Evolutionary conservation across 2,329 filamentous ascomycete genomes (phyloP).

Genomic region (Penicillium sp.): DNA sequence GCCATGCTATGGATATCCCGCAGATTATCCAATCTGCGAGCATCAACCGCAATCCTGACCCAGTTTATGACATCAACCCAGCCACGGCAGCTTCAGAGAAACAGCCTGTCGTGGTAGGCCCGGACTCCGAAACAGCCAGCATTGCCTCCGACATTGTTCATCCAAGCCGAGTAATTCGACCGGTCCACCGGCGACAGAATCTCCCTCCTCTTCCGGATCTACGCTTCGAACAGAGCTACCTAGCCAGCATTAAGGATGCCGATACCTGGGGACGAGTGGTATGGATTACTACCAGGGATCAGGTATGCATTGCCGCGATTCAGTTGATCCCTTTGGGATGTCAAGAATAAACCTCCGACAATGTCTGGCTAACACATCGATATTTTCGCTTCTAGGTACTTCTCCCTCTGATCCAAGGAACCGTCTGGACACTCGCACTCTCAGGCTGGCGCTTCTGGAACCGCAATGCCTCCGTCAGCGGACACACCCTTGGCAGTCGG

Average conservation of each 20-base stretch:
- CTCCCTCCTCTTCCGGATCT: slow-evolving; percentile 78
- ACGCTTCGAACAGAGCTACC: slow-evolving; percentile 96
- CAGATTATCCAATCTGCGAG: slow-evolving; percentile 78
- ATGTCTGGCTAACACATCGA: slow-evolving; percentile 3
- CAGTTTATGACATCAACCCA: slow-evolving; percentile 73
- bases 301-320: slow-evolving; percentile 54
- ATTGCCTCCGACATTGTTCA: slow-evolving; percentile 50
- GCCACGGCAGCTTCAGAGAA: slow-evolving; percentile 70
- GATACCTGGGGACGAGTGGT: slow-evolving; percentile 75
- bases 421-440: slow-evolving; percentile 81
- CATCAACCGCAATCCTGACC: slow-evolving; percentile 70
- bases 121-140: slow-evolving; percentile 42
- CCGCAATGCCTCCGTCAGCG: slow-evolving; percentile 70
- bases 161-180: slow-evolving; percentile 34
- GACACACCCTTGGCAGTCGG: slow-evolving; percentile 71
- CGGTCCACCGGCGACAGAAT: slow-evolving; percentile 37
- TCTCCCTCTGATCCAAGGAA: slow-evolving; percentile 82
- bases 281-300: slow-evolving; percentile 84
- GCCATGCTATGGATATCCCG: slow-evolving; percentile 66
- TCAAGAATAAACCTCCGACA: not conserved
- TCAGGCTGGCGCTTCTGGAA: slow-evolving; percentile 93
- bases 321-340: not conserved
- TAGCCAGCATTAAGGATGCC: slow-evolving; percentile 79
- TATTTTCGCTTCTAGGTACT: slow-evolving; percentile 59
- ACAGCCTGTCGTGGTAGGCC: slow-evolving; percentile 58